Conservation (phyloP, 1,139 yeast genomes). For the Blastobotrys buckinghamii region DNA sequence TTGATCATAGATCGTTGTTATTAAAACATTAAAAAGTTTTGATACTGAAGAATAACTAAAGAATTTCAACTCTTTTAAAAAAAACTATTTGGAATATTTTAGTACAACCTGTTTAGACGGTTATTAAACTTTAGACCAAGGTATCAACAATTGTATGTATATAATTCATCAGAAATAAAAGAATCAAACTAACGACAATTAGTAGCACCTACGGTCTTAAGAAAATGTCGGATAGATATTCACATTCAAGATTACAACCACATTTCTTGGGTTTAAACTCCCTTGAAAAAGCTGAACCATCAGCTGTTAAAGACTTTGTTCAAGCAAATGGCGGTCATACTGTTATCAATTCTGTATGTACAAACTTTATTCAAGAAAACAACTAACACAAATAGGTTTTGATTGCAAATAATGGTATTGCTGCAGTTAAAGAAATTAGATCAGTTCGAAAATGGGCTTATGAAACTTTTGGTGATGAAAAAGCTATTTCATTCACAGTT, state of each 20-base stretch:
- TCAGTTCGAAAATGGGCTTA: constrained; percentile 98
- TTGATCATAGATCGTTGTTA: too few relatives aligned
- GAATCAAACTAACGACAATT: neutral
- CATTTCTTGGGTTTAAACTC: constrained; percentile 81
- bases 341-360: constrained; percentile 59
- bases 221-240: constrained; percentile 19
- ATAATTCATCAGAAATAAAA: neutral
- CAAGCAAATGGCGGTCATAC: constrained; percentile 89
- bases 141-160: neutral
- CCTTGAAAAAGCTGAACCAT: constrained; percentile 63
- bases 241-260: constrained; percentile 43
- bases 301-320: constrained; percentile 80
- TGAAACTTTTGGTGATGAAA: constrained; percentile 94
- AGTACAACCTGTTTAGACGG: constrained; percentile 1
- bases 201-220: constrained; percentile 4
- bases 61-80: too few relatives aligned
- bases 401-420: constrained; percentile 98
- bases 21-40: too few relatives aligned
- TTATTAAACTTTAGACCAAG: constrained; percentile 1
- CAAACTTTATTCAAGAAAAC: neutral
- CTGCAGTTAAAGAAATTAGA: constrained; percentile 96
- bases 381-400: constrained; percentile 41
- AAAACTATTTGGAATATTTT: too few relatives aligned
- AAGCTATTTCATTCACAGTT: constrained; percentile 87
- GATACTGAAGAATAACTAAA: too few relatives aligned